Percentiles rank a stretch among this genome's conserved stretches.
Evolutionary conservation across 1,284 basidiomycete genomes (phyloP).

Genomic region (Sporisorium reilianum): DNA sequence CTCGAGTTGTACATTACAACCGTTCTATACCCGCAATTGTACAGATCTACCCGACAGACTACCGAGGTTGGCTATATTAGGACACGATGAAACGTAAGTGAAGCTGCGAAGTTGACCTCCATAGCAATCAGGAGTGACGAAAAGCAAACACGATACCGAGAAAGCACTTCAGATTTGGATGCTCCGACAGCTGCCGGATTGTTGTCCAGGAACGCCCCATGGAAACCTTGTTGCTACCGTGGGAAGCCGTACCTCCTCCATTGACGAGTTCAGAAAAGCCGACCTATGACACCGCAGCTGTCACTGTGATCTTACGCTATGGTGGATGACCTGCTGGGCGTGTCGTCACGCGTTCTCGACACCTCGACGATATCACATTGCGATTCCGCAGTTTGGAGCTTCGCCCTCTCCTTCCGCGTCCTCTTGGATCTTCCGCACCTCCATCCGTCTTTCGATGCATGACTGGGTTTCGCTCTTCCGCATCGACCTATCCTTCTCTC

Average conservation of each 20-base stretch:
- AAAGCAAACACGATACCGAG: not conserved
- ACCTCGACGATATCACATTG: not conserved
- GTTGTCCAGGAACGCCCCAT: not conserved
- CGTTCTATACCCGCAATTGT: conserved; percentile 6
- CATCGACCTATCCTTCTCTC: not conserved
- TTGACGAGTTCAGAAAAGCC: not conserved
- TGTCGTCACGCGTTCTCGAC: conserved; percentile 8
- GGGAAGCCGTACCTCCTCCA: too few species aligned
- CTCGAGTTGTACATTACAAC: conserved; percentile 6
- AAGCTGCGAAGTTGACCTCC: not conserved
- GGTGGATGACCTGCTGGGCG: not conserved
- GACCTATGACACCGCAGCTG: not conserved
- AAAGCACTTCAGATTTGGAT: not conserved
- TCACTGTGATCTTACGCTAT: not conserved
- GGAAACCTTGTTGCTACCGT: not conserved
- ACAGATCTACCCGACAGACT: not conserved
- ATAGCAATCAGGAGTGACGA: too few species aligned
- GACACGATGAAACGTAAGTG: too few species aligned
- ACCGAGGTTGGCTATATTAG: too few species aligned
- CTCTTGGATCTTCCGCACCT: not conserved
- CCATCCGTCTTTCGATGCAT: too few species aligned
- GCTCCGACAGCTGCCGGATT: not conserved
- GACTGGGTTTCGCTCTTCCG: not conserved
- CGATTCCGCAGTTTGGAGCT: not conserved
- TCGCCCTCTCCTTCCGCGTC: not conserved